Conservation (phyloP, 495 filamentous ascomycete genomes). For the Trichoderma virens region DNA sequence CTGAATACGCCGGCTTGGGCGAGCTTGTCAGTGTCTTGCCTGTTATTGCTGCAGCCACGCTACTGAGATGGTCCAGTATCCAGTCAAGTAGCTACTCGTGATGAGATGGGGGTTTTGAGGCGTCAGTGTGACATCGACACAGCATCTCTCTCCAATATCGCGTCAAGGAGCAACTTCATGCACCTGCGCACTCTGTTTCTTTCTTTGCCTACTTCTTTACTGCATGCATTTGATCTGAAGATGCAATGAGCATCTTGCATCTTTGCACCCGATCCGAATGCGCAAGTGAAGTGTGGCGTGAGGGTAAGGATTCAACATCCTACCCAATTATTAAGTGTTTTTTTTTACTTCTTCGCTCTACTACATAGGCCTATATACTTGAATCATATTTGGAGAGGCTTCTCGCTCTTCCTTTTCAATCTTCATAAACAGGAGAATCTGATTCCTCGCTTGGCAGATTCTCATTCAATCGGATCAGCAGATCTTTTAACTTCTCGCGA, state of each 20-base stretch:
- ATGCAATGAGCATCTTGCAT: too few species aligned
- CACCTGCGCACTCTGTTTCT: too few species aligned
- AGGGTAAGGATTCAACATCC: background rate
- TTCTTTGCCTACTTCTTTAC: too few species aligned
- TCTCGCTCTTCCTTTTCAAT: background rate
- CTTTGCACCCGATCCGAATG: too few species aligned
- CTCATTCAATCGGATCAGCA: conserved; percentile 23
- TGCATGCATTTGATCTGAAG: too few species aligned
- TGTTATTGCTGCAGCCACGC: conserved; percentile 51
- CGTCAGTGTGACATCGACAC: too few species aligned
- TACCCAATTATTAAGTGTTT: background rate
- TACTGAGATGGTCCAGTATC: conserved; percentile 24
- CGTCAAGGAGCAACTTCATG: too few species aligned
- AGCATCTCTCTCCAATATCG: too few species aligned
- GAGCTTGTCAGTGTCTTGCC: conserved; percentile 74
- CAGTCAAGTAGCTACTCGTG: background rate
- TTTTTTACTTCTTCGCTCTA: background rate
- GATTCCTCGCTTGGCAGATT: conserved; percentile 37
- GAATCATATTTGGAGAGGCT: too few species aligned
- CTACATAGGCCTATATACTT: too few species aligned
- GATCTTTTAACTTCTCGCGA: conserved; percentile 21
- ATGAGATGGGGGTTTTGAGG: too few species aligned
- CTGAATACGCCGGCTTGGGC: conserved; percentile 66
- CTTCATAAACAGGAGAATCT: conserved; percentile 16
- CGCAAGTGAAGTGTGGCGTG: too few species aligned